Evolutionary conservation across 306 rosid species (phyloP), one percentile per base, ranked within the genome.

Genomic region (Begonia peltatifolia): DNA sequence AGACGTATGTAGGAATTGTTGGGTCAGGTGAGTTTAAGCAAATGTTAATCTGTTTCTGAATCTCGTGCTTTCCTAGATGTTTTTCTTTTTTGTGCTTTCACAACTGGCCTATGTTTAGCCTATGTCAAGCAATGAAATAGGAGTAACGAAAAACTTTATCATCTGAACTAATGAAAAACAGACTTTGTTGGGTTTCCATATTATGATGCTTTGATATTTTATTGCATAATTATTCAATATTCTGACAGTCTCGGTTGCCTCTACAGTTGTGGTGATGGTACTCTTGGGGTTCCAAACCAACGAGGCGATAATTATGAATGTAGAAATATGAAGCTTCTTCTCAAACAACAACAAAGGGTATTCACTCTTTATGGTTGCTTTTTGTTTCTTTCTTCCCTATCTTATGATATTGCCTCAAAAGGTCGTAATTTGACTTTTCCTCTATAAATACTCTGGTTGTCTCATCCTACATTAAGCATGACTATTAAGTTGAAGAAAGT

Each of bases 221-320:
- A 1, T 30, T 30, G 38, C 1, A 30, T 7, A 2, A 5, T 30
- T 30, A 30, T 30, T 30, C 5, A 30, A 5, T 30, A 5, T 30
- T 30, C 1, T 30, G 38, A 30, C 38, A 7, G 8, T 30, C 38
- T 30, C 1, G 1, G 38, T 30, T 30, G 38, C 38, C 38, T 76
- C 72, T 75, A 68, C 84, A 92, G 99, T 55, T 92, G 96, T 55
- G 99, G 99, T 3, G 99, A 92, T 77, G 99, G 99, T 58, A 63
- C 81, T 62, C 92, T 92, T 62, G 99, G 99, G 50, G 84, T 71
- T 75, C 99, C 99, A 41, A 74, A 76, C 70, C 99, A 92, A 81
- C 75, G 95, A 74, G 99, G 99, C 64, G 99, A 92, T 76, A 92
- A 92, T 79, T 92, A 86, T 75, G 99, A 92, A 70, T 92, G 99